Conservation (phyloP, 1,284 basidiomycete genomes). For the Sporisorium sorghi region DNA sequence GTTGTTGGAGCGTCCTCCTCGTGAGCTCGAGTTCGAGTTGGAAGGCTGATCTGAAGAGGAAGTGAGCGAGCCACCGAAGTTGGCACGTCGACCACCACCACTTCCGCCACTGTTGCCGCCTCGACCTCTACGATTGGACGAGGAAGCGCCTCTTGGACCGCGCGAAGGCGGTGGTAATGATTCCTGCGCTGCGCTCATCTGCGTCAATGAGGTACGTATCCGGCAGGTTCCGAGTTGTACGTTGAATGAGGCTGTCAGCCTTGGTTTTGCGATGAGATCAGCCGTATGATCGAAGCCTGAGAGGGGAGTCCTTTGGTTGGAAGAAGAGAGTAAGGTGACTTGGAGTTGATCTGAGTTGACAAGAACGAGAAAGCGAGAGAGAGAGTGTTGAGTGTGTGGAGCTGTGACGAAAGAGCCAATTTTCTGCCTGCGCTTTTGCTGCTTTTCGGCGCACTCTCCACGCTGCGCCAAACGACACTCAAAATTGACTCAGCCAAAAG, state of each 20-base stretch:
- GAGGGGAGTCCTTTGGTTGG: not conserved
- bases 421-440: not conserved
- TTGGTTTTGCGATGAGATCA: no score
- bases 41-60: conserved; percentile 1
- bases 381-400: no score
- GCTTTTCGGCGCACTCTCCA: no score
- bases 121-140: conserved; percentile 17
- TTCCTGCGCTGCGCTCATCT: conserved; percentile 27
- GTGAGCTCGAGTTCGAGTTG: conserved; percentile 1
- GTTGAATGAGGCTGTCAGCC: not conserved
- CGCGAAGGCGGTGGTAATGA: conserved; percentile 16
- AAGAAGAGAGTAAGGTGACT: not conserved
- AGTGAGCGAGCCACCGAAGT: conserved; percentile 55
- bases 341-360: not conserved
- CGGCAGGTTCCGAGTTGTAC: not conserved
- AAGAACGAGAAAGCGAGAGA: not conserved
- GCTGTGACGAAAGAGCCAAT: conserved; percentile 6
- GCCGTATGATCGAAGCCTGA: not conserved
- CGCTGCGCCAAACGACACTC: conserved; percentile 9
- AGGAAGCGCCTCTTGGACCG: conserved; percentile 13
- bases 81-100: conserved; percentile 40
- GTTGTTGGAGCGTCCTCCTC: conserved; percentile 16
- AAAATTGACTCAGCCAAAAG: conserved; percentile 3
- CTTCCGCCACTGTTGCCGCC: conserved; percentile 5
- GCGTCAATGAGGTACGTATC: no score